Percentiles rank a stretch among this genome's conserved stretches.
phyloP scores from a whole-genome alignment of 1,284 basidiomycete genomes.

The Melampsora americana region DNA sequence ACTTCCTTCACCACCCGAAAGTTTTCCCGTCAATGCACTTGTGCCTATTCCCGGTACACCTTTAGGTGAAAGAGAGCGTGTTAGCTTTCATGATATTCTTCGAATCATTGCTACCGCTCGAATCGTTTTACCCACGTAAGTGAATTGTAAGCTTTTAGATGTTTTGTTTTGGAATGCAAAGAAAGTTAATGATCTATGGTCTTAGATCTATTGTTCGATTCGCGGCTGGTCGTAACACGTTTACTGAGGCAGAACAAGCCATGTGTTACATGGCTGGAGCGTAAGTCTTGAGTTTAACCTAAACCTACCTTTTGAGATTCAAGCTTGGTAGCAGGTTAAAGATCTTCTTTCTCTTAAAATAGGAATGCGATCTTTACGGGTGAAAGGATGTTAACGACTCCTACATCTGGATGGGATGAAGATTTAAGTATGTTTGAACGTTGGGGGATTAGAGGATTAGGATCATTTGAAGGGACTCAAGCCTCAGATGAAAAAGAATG shows the following conservation, averaged over 20 bases:
- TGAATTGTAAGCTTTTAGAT: not conserved
- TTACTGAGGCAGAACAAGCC: constrained; percentile 86
- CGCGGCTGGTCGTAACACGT: constrained; percentile 85
- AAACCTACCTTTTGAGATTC: not conserved
- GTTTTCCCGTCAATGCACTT: constrained; percentile 96
- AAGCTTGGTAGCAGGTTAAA: not conserved
- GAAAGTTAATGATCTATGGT: not conserved
- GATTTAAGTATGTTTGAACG: constrained; percentile 90
- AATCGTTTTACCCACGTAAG: constrained; percentile 72
- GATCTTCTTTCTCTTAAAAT: not conserved
- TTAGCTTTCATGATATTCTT: constrained; percentile 70
- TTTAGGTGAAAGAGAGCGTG: constrained; percentile 60
- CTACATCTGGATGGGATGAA: constrained; percentile 63
- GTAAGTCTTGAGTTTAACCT: not conserved
- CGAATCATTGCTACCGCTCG: constrained; percentile 93
- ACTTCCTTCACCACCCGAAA: constrained; percentile 87
- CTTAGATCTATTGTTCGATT: constrained; percentile 85
- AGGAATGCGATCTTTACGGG: constrained; percentile 93
- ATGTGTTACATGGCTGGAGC: constrained; percentile 99
- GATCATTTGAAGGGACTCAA: constrained; percentile 56
- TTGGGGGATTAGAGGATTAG: constrained; percentile 89
- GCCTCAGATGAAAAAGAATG: not conserved
- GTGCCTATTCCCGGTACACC: constrained; percentile 64
- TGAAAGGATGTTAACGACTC: constrained; percentile 94
- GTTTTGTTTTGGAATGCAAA: too few species aligned